Percentiles rank a stretch among this genome's conserved stretches.
phyloP scores from a whole-genome alignment of 371 early-diverging fungal species.

The Funneliformis caledonium region DNA sequence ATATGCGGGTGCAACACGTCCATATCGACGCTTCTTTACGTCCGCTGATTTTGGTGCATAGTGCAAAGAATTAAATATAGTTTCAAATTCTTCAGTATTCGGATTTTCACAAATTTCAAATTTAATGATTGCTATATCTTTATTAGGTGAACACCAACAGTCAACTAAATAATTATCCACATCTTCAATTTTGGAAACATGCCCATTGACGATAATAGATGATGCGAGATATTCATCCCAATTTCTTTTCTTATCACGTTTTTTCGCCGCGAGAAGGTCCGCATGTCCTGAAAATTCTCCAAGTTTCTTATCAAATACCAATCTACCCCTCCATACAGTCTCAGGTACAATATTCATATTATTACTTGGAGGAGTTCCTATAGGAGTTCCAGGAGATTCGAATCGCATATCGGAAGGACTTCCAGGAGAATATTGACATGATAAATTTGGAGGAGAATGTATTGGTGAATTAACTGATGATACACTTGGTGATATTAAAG shows the following conservation, averaged over 20 bases:
- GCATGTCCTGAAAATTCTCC: slow-evolving; percentile 28
- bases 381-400: background rate
- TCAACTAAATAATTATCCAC: slow-evolving; percentile 34
- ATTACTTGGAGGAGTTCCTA: background rate
- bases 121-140: slow-evolving; percentile 36
- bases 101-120: slow-evolving; percentile 11
- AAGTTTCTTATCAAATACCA: slow-evolving; percentile 24
- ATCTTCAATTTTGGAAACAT: slow-evolving; percentile 25
- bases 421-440: slow-evolving; percentile 4
- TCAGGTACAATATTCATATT: background rate
- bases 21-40: slow-evolving; percentile 21
- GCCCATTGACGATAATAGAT: slow-evolving; percentile 19
- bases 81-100: slow-evolving; percentile 34
- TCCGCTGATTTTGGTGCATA: slow-evolving; percentile 16
- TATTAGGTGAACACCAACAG: slow-evolving; percentile 30
- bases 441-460: slow-evolving; percentile 2
- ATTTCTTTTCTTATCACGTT: slow-evolving; percentile 1
- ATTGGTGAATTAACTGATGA: background rate
- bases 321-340: slow-evolving; percentile 28
- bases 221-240: slow-evolving; percentile 37
- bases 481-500: background rate
- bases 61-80: slow-evolving; percentile 35
- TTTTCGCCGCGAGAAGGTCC: slow-evolving; percentile 30
- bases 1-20: slow-evolving; percentile 30
- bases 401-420: slow-evolving; percentile 8